Evolutionary conservation across 768 basidiomycete genomes (phyloP).

Genomic region (Rhizopogon rudus): DNA sequence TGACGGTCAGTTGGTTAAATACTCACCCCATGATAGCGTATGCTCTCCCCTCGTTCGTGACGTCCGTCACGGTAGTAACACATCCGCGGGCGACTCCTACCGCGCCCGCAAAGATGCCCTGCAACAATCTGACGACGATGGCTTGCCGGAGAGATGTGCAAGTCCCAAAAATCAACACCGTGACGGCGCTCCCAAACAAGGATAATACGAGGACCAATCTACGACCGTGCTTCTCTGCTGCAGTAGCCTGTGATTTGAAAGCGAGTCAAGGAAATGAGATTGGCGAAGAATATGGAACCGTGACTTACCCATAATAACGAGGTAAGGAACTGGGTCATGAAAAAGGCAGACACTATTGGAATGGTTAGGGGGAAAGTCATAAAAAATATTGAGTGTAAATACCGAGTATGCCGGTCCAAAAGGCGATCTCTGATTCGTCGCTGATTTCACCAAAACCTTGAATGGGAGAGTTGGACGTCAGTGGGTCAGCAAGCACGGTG

Average conservation of each 20-base stretch:
- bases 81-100: constrained; percentile 92
- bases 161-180: constrained; percentile 76
- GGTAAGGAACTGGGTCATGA: constrained; percentile 93
- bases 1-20: not conserved
- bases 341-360: constrained; percentile 69
- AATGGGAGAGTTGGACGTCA: constrained; percentile 2
- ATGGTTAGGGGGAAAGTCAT: constrained; percentile 6
- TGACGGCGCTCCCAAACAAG: constrained; percentile 78
- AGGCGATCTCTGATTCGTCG: constrained; percentile 83
- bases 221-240: constrained; percentile 81
- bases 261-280: constrained; percentile 7
- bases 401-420: constrained; percentile 86
- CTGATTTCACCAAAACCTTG: constrained; percentile 64
- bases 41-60: constrained; percentile 89
- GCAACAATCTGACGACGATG: constrained; percentile 78
- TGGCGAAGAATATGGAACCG: constrained; percentile 3
- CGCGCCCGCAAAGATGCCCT: constrained; percentile 90
- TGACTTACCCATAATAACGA: constrained; percentile 81
- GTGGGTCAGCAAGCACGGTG: constrained; percentile 8
- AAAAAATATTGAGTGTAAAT: constrained; percentile 9
- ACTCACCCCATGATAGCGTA: constrained; percentile 85
- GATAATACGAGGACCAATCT: constrained; percentile 82
- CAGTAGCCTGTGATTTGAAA: constrained; percentile 60
- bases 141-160: constrained; percentile 74
- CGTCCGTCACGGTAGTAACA: constrained; percentile 82